Evolutionary conservation across 2,329 filamentous ascomycete genomes (phyloP).

Genomic region (Exserohilum rostratum): DNA sequence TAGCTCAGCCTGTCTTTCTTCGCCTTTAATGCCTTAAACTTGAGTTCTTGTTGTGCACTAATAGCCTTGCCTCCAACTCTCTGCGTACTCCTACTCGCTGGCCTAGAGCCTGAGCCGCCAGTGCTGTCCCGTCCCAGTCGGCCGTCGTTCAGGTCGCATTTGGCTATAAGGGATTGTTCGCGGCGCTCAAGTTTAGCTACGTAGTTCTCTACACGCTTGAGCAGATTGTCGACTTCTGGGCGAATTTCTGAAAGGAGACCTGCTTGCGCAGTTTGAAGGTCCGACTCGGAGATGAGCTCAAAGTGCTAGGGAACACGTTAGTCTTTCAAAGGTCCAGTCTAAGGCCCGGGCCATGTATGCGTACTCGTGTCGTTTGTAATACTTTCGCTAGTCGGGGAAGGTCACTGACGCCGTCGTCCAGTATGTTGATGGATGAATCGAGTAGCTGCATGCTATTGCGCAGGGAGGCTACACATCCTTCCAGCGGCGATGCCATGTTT

Average conservation of each 20-base stretch:
- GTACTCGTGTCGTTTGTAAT: constrained; percentile 66
- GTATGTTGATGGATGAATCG: constrained; percentile 66
- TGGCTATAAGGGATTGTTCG: constrained; percentile 82
- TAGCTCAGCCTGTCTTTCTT: constrained; percentile 87
- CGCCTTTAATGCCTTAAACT: constrained; percentile 72
- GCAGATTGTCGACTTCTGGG: constrained; percentile 80
- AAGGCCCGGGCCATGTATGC: constrained; percentile 16
- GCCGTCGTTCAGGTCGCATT: constrained; percentile 82
- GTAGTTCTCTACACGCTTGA: constrained; percentile 81
- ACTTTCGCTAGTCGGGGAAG: constrained; percentile 68
- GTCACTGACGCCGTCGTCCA: constrained; percentile 67
- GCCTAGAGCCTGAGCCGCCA: constrained; percentile 29
- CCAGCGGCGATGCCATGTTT: constrained; percentile 53
- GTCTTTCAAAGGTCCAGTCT: background rate
- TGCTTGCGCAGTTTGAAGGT: constrained; percentile 80
- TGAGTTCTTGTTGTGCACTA: constrained; percentile 59
- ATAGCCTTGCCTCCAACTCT: constrained; percentile 38
- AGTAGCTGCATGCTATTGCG: constrained; percentile 66
- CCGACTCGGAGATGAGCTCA: constrained; percentile 86
- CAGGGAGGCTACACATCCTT: constrained; percentile 65
- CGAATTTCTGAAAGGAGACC: constrained; percentile 86
- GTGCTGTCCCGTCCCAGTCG: constrained; percentile 56
- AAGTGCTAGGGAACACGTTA: constrained; percentile 69
- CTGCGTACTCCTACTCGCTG: constrained; percentile 30
- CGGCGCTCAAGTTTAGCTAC: constrained; percentile 82